phyloP scores from a whole-genome alignment of 495 filamentous ascomycete species.

The Viridothelium virens region DNA sequence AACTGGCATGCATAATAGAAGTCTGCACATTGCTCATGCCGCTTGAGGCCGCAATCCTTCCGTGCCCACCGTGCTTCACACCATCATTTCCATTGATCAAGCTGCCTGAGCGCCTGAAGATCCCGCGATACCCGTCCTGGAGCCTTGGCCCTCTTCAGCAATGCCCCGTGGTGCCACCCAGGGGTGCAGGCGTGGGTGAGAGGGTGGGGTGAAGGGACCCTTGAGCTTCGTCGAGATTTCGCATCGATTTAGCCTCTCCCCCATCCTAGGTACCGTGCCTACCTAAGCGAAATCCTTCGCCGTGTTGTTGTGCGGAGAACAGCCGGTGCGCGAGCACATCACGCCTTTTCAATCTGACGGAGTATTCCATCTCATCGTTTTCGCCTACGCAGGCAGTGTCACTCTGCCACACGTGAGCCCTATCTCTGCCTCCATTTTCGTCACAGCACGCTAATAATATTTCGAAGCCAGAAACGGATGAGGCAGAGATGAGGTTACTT shows the following conservation, averaged over 20 bases:
- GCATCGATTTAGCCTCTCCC: too few species aligned
- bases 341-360: not conserved
- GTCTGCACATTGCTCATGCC: not conserved
- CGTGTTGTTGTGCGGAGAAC: not conserved
- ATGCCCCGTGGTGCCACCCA: too few species aligned
- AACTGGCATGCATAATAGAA: not conserved
- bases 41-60: conserved; percentile 7
- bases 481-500: not conserved
- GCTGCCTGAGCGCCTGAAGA: not conserved
- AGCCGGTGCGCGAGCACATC: not conserved
- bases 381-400: not conserved
- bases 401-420: not conserved
- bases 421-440: not conserved
- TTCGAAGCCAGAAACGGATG: not conserved
- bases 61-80: not conserved
- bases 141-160: not conserved
- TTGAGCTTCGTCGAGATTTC: too few species aligned
- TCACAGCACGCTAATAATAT: not conserved
- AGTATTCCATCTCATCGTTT: not conserved
- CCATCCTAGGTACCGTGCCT: too few species aligned
- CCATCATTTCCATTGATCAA: not conserved
- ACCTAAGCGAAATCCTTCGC: not conserved
- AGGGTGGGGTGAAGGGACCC: too few species aligned
- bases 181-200: too few species aligned
- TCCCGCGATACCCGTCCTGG: not conserved